Base-by-base conservation (phyloP, 2,329 filamentous ascomycete genomes). In the Drechslera avenae region DNA sequence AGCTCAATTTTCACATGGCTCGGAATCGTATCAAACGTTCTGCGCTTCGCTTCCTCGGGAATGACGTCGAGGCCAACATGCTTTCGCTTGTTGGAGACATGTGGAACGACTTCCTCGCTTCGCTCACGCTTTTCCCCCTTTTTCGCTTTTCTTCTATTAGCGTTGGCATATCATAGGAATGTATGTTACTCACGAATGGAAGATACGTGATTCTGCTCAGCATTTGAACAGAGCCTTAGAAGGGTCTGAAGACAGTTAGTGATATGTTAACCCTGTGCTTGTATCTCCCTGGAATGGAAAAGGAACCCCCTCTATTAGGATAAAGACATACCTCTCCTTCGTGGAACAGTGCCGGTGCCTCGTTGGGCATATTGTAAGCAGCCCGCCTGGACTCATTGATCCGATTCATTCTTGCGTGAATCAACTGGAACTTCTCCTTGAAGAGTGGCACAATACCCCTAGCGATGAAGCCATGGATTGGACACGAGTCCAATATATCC, bases 1-100 rank as follows among this genome's bases (percentile, higher is more conserved):
- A 72, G 40, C 1, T 62, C 56, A 8, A 66, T 45, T 16, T 71
- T 70, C 40, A 62, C 39, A 4, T 61, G 32, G 7, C 56, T 50
- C 3, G 67, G 50, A n/a, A 71, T 58, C 0, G 51, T 57, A 39
- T 59, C 47, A 41, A 72, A 61, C 0, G 48, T 57, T 7, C 50
- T 56, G 8, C 45, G 50, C 39, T 72, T 72, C n/a, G 57, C 39
- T 10, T 43, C 43, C n/a, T 60, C 52, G 2, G 67, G 59, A 10
- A 69, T 64, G 7, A 50, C 42, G 2, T 57, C 52, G 23, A 71
- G 56, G 12, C 61, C 56, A 9, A 63, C 41, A 2, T 56, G 43
- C 16, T 53, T 55, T 26, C 63, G 66, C 51, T 65, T 69, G 57
- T 71, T 71, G 12, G 59, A 46, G 3, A 54, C 26, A 33, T 71